These are phyloP conservation scores for Agapanthus africanus DNA, from an alignment of 106 monocot genomes.

Conservation along the genomic window DNA sequence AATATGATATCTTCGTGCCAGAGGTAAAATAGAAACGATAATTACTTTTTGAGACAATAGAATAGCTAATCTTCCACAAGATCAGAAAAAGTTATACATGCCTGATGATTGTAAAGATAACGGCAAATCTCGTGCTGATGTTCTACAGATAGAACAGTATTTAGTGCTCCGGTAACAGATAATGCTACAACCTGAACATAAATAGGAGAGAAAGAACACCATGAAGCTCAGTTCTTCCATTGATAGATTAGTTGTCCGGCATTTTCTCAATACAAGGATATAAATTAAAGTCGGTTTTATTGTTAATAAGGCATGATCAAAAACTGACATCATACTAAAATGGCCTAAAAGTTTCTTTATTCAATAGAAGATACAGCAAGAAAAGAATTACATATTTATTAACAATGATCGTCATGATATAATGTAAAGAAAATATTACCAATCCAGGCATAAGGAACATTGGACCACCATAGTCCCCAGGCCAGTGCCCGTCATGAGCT, in stretches of 20 bases:
- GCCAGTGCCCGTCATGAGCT: conserved; percentile 88
- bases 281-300: not conserved
- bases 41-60: not conserved
- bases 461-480: conserved; percentile 86
- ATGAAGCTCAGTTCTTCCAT: not conserved
- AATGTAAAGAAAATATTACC: conserved; percentile 24
- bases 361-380: not conserved
- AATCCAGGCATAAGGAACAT: conserved; percentile 81
- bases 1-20: not conserved
- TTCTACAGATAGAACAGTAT: conserved; percentile 47
- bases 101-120: conserved; percentile 83
- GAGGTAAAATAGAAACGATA: not conserved
- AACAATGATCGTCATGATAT: not conserved
- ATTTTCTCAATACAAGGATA: not conserved
- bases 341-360: not conserved
- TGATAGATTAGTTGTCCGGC: not conserved
- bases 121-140: conserved; percentile 62
- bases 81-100: conserved; percentile 7
- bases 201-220: not conserved
- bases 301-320: not conserved
- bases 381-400: conserved; percentile 1
- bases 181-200: conserved; percentile 37
- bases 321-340: not conserved
- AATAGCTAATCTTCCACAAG: not conserved
- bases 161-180: conserved; percentile 42